Evolutionary conservation across 169 alveolate species (phyloP).

Genomic region (Plasmodium vivax): DNA sequence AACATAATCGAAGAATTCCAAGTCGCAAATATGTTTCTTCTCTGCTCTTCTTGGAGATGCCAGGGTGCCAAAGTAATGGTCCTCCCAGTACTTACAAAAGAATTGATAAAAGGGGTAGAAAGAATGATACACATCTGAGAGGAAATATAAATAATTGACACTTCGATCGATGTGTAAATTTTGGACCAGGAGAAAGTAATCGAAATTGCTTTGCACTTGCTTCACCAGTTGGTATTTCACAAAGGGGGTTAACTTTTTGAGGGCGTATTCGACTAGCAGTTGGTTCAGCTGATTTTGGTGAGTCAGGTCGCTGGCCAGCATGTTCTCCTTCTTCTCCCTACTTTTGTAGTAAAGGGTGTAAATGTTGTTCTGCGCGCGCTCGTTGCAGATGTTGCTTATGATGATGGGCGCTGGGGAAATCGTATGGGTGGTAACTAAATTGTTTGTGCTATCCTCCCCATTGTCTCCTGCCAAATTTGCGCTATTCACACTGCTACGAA

Average conservation of each 20-base stretch:
- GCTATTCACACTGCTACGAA: background rate
- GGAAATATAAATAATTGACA: slow-evolving; percentile 26
- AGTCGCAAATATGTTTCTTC: slow-evolving; percentile 12
- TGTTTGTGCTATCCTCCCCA: background rate
- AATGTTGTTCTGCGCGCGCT: slow-evolving; percentile 36
- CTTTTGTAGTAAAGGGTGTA: slow-evolving; percentile 49
- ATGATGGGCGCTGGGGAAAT: slow-evolving; percentile 4
- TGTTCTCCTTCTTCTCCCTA: slow-evolving; percentile 34
- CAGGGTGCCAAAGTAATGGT: background rate
- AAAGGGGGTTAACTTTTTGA: slow-evolving; percentile 12
- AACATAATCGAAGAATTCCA: slow-evolving; percentile 56
- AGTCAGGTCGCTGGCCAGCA: slow-evolving; percentile 2
- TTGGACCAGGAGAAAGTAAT: slow-evolving; percentile 50
- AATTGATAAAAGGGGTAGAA: slow-evolving; percentile 54
- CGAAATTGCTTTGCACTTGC: slow-evolving; percentile 32
- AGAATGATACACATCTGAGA: slow-evolving; percentile 56
- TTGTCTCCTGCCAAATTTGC: background rate
- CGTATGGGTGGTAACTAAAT: background rate
- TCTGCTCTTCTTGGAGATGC: background rate
- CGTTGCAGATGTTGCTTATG: slow-evolving; percentile 22
- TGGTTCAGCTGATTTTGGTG: background rate
- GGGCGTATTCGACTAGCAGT: slow-evolving; percentile 41
- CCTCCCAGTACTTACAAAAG: slow-evolving; percentile 57
- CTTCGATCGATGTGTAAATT: slow-evolving; percentile 51
- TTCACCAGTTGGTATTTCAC: slow-evolving; percentile 6